Percentiles rank a stretch among this genome's conserved stretches.
These are phyloP conservation scores for Metschnikowia bowlesiae DNA, from an alignment of 805 yeast species.

Conservation along the genomic window DNA sequence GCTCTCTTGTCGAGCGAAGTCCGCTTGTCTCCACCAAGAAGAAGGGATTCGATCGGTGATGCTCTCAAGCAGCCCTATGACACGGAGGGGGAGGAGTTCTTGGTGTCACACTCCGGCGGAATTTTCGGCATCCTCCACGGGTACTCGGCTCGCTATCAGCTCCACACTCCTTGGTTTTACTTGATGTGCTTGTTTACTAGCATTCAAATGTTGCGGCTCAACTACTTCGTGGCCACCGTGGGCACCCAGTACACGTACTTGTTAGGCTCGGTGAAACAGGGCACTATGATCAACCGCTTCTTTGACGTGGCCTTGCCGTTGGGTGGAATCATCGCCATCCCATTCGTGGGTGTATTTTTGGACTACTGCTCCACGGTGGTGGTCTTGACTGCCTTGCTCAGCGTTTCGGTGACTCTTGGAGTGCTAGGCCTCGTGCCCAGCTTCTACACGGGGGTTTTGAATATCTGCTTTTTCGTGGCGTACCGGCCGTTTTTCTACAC, in stretches of 20 bases:
- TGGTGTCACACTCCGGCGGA: slow-evolving; percentile 37
- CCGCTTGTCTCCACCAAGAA: slow-evolving; percentile 6
- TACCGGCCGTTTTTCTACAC: slow-evolving; percentile 59
- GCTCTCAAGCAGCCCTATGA: slow-evolving; percentile 52
- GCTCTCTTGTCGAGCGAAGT: slow-evolving; percentile 21
- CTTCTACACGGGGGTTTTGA: slow-evolving; percentile 38
- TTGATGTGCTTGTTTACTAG: slow-evolving; percentile 49
- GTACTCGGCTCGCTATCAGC: slow-evolving; percentile 44
- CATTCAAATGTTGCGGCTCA: slow-evolving; percentile 52
- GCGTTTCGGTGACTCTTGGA: slow-evolving; percentile 43
- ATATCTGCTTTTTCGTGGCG: slow-evolving; percentile 46
- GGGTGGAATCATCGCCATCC: slow-evolving; percentile 53
- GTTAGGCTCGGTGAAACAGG: slow-evolving; percentile 33
- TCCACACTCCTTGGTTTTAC: slow-evolving; percentile 49
- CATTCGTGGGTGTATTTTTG: slow-evolving; percentile 49
- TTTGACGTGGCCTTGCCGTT: slow-evolving; percentile 54
- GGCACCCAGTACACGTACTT: slow-evolving; percentile 50
- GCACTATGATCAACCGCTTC: slow-evolving; percentile 40
- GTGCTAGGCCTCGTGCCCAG: slow-evolving; percentile 44
- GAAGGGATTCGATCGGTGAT: slow-evolving; percentile 55
- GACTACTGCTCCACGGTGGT: slow-evolving; percentile 46
- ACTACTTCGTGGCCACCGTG: slow-evolving; percentile 56
- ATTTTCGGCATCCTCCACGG: slow-evolving; percentile 55
- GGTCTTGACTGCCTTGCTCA: slow-evolving; percentile 39
- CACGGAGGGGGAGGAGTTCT: slow-evolving; percentile 42